Percentiles rank a stretch among this genome's conserved stretches.
These are phyloP conservation scores for Claviceps citrina DNA, from an alignment of 2,329 filamentous ascomycete species.

Conservation along the genomic window DNA sequence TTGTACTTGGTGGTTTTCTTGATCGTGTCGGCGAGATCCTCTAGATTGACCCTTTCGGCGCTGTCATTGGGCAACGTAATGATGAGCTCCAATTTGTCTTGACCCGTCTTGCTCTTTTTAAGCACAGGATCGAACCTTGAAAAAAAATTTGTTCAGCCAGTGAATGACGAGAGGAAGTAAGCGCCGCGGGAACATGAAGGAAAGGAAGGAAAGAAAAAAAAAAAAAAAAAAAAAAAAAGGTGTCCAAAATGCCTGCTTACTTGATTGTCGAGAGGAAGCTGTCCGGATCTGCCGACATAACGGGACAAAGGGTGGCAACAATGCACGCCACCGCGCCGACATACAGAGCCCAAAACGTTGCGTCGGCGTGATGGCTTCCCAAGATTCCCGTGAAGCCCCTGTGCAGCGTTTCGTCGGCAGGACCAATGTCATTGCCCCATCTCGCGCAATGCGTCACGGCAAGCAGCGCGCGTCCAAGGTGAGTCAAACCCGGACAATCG, in stretches of 20 bases:
- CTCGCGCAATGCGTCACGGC: conserved; percentile 57
- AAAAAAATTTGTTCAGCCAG: not conserved
- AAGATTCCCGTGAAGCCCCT: conserved; percentile 28
- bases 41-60: conserved; percentile 17
- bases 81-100: conserved; percentile 22
- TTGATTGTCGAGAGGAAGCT: conserved; percentile 22
- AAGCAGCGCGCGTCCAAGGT: conserved; percentile 54
- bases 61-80: conserved; percentile 19
- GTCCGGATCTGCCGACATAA: conserved; percentile 21
- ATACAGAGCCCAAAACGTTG: conserved; percentile 38
- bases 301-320: conserved; percentile 27
- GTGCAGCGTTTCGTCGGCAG: conserved; percentile 30
- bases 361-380: conserved; percentile 20
- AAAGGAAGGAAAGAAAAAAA: not conserved
- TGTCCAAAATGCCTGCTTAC: conserved; percentile 15
- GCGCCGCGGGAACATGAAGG: not conserved
- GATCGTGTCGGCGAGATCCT: conserved; percentile 19
- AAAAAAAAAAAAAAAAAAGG: not conserved
- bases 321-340: conserved; percentile 32
- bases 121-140: conserved; percentile 3
- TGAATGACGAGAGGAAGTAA: not conserved
- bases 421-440: conserved; percentile 49
- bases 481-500: conserved; percentile 56
- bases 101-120: conserved; percentile 13
- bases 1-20: conserved; percentile 20